Conservation (phyloP, 805 yeast species). For the Saccharomyces paradoxus region DNA sequence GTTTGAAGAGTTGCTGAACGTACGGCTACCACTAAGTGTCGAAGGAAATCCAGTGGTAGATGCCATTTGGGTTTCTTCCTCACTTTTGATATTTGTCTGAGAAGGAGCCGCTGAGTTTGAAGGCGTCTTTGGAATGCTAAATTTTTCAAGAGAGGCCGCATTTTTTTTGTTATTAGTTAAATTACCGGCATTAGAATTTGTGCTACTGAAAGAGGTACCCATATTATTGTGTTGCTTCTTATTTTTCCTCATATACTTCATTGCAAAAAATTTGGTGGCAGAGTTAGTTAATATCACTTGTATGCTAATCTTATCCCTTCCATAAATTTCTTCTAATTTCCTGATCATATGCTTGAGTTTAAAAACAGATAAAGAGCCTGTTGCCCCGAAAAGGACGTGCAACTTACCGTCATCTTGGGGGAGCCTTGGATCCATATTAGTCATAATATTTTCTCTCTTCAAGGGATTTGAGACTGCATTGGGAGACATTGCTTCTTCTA, state of each 20-base stretch:
- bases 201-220: not conserved
- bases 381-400: constrained; percentile 78
- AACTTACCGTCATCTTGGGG: constrained; percentile 81
- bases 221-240: constrained; percentile 3
- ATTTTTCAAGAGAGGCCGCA: not conserved
- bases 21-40: not conserved
- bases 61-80: not conserved
- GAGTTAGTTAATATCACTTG: constrained; percentile 80
- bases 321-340: constrained; percentile 74
- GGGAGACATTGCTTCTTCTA: constrained; percentile 6
- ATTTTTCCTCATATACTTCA: constrained; percentile 13
- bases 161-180: not conserved
- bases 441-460: constrained; percentile 34
- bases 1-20: constrained; percentile 2
- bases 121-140: not conserved
- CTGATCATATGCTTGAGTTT: constrained; percentile 73
- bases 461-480: constrained; percentile 18
- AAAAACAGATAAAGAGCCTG: constrained; percentile 81
- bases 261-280: constrained; percentile 61
- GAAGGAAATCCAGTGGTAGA: not conserved
- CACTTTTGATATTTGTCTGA: constrained; percentile 17
- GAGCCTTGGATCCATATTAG: constrained; percentile 52
- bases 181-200: not conserved
- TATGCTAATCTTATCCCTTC: constrained; percentile 65
- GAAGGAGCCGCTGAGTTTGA: not conserved